Evolutionary conservation across 1,284 basidiomycete genomes (phyloP).

Genomic region (Pholiota adiposa): DNA sequence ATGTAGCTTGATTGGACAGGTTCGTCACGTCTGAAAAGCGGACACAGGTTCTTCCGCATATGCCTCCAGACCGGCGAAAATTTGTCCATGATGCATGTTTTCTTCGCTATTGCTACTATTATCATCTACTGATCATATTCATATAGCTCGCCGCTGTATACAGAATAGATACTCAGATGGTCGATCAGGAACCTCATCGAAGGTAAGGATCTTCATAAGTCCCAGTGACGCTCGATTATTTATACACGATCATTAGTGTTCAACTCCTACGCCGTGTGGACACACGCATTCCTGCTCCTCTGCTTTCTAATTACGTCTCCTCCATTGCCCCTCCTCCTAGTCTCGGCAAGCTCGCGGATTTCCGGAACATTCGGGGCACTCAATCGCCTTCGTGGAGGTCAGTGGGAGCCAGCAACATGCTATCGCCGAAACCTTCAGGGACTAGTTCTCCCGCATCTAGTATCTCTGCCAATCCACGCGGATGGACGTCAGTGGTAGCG

Average conservation of each 20-base stretch:
- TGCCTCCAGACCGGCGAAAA: constrained; percentile 77
- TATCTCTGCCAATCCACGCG: constrained; percentile 12
- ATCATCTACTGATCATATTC: background rate
- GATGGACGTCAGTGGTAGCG: constrained; percentile 24
- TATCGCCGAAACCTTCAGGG: constrained; percentile 6
- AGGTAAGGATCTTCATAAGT: constrained; percentile 31
- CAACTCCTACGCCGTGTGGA: constrained; percentile 82
- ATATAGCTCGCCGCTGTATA: constrained; percentile 73
- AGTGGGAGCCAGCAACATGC: background rate
- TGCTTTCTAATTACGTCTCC: constrained; percentile 57
- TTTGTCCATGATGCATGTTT: constrained; percentile 74
- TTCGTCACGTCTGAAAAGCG: constrained; percentile 74
- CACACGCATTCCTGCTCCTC: constrained; percentile 73
- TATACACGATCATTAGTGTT: constrained; percentile 48
- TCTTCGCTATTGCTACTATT: background rate
- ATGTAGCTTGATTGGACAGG: constrained; percentile 36
- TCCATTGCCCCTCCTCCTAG: constrained; percentile 35
- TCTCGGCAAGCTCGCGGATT: constrained; percentile 63
- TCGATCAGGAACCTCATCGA: constrained; percentile 82
- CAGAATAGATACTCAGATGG: constrained; percentile 80
- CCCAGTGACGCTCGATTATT: background rate
- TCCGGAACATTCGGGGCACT: constrained; percentile 36
- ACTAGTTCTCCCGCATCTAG: constrained; percentile 1
- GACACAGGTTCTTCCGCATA: constrained; percentile 79
- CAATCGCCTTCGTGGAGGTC: constrained; percentile 15